Evolutionary conservation across 1,284 basidiomycete genomes (phyloP), one percentile per base, ranked within the genome.

Genomic region (Heterobasidion annosum): DNA sequence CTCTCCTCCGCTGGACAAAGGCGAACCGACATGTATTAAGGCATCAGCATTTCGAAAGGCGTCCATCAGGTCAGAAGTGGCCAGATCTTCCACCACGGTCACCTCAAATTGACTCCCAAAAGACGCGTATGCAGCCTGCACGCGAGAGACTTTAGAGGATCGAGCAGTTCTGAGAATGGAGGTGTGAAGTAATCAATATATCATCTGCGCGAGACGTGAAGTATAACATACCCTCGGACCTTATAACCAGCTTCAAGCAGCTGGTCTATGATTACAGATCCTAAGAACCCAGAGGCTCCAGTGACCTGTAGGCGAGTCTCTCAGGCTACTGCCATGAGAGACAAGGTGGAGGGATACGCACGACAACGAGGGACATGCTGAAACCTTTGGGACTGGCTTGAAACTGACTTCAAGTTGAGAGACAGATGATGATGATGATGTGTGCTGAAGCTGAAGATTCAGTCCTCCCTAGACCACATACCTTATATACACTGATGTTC

Each of bases 201-300:
- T 16, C 37, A 43, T 10, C 25, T 25, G 3, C 25, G 3, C 3
- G n/a, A 10, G 13, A 15, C 2, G 33, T 33, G 12, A 47, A 19
- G 34, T 8, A 5, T 5, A 10, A 16, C 44, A n/a, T 25, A 52
- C 51, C 43, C 51, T 19, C 51, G 25, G 15, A 54, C 47, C 8
- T 25, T 49, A 45, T 49, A 54, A 10, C 52, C 52, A 13, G 37
- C 45, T 12, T 48, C 47, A 18, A 49, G 47, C 16, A 49, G 35
- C 33, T 54, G 46, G 12, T 54, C 52, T 8, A 53, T 46, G 13
- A 53, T 18, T 18, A 18, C 13, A 18, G 46, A 37, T 15, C 52
- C 52, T 15, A 48, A 9, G 32, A 48, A 49, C 6, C 52, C 52
- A 54, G 52, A 48, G 12, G 47, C 52, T 3, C 52, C 52, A 43